Percentiles rank a stretch among this genome's conserved stretches.
phyloP scores from a whole-genome alignment of 2,329 filamentous ascomycete species.

The Aureobasidium leucospermi region DNA sequence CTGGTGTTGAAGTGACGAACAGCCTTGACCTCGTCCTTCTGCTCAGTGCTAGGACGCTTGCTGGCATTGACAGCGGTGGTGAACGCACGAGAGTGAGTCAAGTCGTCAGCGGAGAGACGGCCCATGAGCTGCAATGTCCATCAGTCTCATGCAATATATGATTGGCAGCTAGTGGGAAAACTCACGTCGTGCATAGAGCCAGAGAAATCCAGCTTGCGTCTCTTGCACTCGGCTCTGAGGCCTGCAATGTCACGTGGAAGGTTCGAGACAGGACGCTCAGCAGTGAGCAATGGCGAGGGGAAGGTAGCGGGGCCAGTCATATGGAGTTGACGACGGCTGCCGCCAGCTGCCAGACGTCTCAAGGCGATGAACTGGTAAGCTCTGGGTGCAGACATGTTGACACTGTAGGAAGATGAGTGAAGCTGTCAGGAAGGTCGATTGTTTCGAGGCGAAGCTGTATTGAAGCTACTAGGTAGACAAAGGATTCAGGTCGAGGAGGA shows the following conservation, averaged over 20 bases:
- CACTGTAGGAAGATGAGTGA: neutral
- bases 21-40: conserved; percentile 19
- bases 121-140: conserved; percentile 37
- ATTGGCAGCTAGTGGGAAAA: neutral
- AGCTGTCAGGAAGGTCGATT: neutral
- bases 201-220: conserved; percentile 38
- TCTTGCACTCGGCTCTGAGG: conserved; percentile 45
- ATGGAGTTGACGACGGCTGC: conserved; percentile 43
- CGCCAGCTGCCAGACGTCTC: conserved; percentile 32
- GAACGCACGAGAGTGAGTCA: conserved; percentile 46
- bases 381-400: conserved; percentile 36
- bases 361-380: conserved; percentile 36
- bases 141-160: conserved; percentile 1
- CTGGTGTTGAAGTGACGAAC: conserved; percentile 56
- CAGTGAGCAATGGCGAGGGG: conserved; percentile 40
- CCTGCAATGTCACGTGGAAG: conserved; percentile 45
- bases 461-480: conserved; percentile 4
- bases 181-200: conserved; percentile 46
- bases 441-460: neutral
- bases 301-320: conserved; percentile 55
- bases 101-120: conserved; percentile 47
- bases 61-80: conserved; percentile 46
- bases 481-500: neutral
- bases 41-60: conserved; percentile 30
- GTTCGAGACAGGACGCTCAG: conserved; percentile 43